Base-by-base conservation (phyloP, 495 filamentous ascomycete species). In the Neurospora sp. region DNA sequence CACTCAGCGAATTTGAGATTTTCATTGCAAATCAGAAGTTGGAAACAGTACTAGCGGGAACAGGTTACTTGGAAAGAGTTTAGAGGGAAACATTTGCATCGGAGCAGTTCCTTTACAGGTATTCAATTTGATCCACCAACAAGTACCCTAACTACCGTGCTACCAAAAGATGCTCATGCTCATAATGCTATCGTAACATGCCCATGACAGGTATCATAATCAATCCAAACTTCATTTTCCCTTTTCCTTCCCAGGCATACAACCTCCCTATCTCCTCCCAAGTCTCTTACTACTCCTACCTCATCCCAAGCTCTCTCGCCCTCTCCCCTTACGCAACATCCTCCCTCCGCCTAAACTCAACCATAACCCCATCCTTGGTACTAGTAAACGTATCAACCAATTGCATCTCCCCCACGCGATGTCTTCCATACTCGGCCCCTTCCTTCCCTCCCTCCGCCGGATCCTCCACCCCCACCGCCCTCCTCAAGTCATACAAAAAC, bases 311-410 rank as follows among this genome's bases (percentile, higher is more conserved):
- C 31, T 35, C 31, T 35, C 31, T 35, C 31, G 31, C 31, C 31
- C 31, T 35, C 31, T 35, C 31, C 31, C 31, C 31, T 35, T 35
- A 35, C 31, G 31, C 31, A 35, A 35, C 31, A 35, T 62, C 54
- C 27, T 77, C 77, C 46, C 82, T 74, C 78, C 72, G 79, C 78
- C 84, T 76, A 77, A 90, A 90, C 80, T 89, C 83, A 69, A 89
- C 79, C 79, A 88, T 83, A 3, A 85, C 85, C n/a, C 88, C 88
- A 66, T 88, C 79, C 80, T 88, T 89, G 69, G 83, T 74, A 75
- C 87, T 88, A 38, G 88, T 88, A 79, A 89, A 89, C 44, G 83
- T 85, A 76, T 90, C 88, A 69, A 84, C 77, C 39, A 89, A 79
- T 79, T 89, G 88, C 77, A 84, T 89, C 78, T 89, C 87, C 6